Conservation (phyloP, 1,284 basidiomycete genomes). For the Anthracocystis setariae region DNA sequence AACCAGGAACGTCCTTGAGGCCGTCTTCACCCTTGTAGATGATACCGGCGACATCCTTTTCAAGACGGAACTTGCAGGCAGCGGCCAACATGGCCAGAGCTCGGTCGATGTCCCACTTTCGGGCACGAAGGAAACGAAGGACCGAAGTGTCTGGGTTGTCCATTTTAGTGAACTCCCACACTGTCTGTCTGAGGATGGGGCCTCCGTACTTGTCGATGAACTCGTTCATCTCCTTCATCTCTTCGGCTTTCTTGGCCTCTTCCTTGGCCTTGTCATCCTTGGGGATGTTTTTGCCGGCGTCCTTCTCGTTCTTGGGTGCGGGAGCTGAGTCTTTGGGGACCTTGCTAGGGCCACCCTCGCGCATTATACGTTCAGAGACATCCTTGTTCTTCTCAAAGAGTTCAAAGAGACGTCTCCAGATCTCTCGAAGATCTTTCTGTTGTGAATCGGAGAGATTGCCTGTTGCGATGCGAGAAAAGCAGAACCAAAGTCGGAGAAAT, state of each 20-base stretch:
- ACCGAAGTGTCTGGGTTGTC: slow-evolving; percentile 65
- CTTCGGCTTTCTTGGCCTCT: slow-evolving; percentile 61
- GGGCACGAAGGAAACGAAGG: slow-evolving; percentile 67
- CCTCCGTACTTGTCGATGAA: slow-evolving; percentile 66
- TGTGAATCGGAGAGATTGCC: slow-evolving; percentile 63
- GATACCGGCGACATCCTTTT: slow-evolving; percentile 65
- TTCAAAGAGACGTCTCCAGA: slow-evolving; percentile 58
- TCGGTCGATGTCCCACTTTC: slow-evolving; percentile 67
- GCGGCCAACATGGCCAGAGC: slow-evolving; percentile 66
- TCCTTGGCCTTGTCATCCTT: slow-evolving; percentile 66
- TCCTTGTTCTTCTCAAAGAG: slow-evolving; percentile 61
- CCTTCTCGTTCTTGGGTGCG: slow-evolving; percentile 39
- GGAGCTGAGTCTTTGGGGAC: slow-evolving; percentile 28
- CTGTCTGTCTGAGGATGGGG: slow-evolving; percentile 55
- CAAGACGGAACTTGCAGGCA: slow-evolving; percentile 67
- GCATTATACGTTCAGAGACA: slow-evolving; percentile 56
- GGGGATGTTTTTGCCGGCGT: slow-evolving; percentile 60
- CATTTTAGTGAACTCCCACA: slow-evolving; percentile 63
- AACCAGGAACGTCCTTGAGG: slow-evolving; percentile 65
- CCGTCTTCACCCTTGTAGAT: slow-evolving; percentile 66
- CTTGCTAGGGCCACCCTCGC: slow-evolving; percentile 50
- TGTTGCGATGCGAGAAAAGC: slow-evolving; percentile 7
- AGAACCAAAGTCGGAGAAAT: neutral
- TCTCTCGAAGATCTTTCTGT: slow-evolving; percentile 56
- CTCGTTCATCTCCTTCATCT: slow-evolving; percentile 59